Base-by-base conservation (phyloP, 768 basidiomycete species). In the Suillus subaureus region DNA sequence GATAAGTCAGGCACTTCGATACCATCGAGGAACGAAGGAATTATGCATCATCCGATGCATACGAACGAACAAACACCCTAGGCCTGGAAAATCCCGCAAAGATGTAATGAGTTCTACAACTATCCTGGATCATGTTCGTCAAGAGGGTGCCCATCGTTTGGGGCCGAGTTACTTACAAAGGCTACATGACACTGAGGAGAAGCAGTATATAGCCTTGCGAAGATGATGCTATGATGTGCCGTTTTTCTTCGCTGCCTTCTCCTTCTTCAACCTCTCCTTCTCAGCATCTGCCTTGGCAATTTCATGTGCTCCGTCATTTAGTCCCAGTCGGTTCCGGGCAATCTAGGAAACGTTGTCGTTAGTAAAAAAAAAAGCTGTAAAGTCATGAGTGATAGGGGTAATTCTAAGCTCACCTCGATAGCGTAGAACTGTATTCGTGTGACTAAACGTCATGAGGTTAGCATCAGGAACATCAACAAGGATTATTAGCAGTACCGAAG, bases 301-400 rank as follows among this genome's bases (percentile, higher is more conserved):
- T 74, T 94, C 87, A 79, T 96, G 93, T 3, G 92, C 90, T 61
- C 79, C 80, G 75, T 96, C 94, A 77, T 99, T 99, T 57, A 99
- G 83, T 2, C 95, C 96, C 1, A 94, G 84, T 64, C 90, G 83
- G 80, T 98, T 99, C 66, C 97, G 88, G 12, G 94, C 87, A 76
- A 99, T 96, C 92, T 97, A 62, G 42, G 68, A 56, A 21, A 49
- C 16, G n/a, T 40, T 63, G 31, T 63, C n/a, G 28, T 61, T 23
- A 35, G 43, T 57, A 57, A 28, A 28, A 31, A 28, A 28, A 31
- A 39, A 64, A 33, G 55, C 55, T 31, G 31, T 43, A 49, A 33
- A 40, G 12, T 39, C 28, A 42, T 42, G 18, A 21, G 12, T 33
- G 31, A 26, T 66, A 76, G 63, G 49, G 37, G n/a, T 21, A 61